Conservation (phyloP, 2,329 filamentous ascomycete species). For the Fusarium citri region DNA sequence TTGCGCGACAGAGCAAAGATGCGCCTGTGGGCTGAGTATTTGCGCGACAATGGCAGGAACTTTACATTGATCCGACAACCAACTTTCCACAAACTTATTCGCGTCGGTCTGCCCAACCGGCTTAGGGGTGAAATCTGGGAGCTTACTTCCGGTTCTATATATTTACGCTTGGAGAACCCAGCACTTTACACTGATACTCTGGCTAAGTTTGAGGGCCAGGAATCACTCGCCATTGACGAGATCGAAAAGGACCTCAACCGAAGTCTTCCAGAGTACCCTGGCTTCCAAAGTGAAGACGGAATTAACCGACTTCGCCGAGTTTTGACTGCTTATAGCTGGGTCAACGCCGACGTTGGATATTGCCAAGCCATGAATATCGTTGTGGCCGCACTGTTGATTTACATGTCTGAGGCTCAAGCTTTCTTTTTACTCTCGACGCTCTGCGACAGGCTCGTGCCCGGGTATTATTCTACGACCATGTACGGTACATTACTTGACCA, state of each 20-base stretch:
- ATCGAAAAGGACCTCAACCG: slow-evolving; percentile 99
- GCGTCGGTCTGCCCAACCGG: slow-evolving; percentile 93
- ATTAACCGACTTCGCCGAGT: slow-evolving; percentile 91
- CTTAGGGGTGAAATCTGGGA: slow-evolving; percentile 97
- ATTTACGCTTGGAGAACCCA: slow-evolving; percentile 86
- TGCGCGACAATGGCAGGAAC: slow-evolving; percentile 94
- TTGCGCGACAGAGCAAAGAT: slow-evolving; percentile 96
- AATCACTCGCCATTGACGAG: slow-evolving; percentile 96
- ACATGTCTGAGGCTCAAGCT: slow-evolving; percentile 95
- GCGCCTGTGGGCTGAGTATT: slow-evolving; percentile 95
- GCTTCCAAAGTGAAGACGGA: slow-evolving; percentile 95
- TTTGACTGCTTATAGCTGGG: slow-evolving; percentile 97
- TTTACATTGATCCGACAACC: slow-evolving; percentile 92
- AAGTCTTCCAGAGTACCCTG: slow-evolving; percentile 95
- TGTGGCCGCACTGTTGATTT: slow-evolving; percentile 96
- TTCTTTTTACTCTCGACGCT: slow-evolving; percentile 93
- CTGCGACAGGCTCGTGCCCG: slow-evolving; percentile 91
- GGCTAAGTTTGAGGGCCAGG: slow-evolving; percentile 82
- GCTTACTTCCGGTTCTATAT: slow-evolving; percentile 89
- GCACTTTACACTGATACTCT: slow-evolving; percentile 87
- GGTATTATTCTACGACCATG: slow-evolving; percentile 99
- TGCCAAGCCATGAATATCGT: slow-evolving; percentile 99
- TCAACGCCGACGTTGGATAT: slow-evolving; percentile 93
- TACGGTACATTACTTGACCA: slow-evolving; percentile 97
- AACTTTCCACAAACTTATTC: slow-evolving; percentile 96